These are phyloP conservation scores for Fusarium sp. DNA, from an alignment of 2,329 filamentous ascomycete genomes.

Conservation along the genomic window DNA sequence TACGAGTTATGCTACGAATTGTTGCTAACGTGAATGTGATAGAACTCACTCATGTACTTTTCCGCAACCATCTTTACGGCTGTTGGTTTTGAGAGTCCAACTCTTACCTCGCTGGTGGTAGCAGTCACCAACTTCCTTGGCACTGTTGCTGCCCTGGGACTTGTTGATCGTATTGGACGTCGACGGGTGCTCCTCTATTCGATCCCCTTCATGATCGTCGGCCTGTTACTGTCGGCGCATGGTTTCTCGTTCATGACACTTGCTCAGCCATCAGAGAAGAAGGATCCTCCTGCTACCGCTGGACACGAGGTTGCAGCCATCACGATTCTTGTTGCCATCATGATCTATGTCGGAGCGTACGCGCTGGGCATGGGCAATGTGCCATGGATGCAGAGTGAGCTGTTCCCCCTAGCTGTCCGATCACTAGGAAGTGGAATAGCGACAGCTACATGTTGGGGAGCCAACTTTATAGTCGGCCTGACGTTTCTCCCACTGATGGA, in stretches of 20 bases:
- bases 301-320: conserved; percentile 55
- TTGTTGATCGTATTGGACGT: conserved; percentile 84
- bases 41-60: conserved; percentile 94
- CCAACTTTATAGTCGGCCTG: conserved; percentile 87
- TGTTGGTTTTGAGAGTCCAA: conserved; percentile 82
- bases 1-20: not conserved
- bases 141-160: conserved; percentile 77
- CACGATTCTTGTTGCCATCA: conserved; percentile 79
- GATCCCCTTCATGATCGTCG: conserved; percentile 84
- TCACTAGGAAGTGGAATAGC: conserved; percentile 78
- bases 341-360: conserved; percentile 87
- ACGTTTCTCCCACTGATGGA: conserved; percentile 93
- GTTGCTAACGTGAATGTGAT: conserved; percentile 14
- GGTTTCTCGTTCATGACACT: conserved; percentile 77
- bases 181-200: conserved; percentile 84
- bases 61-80: conserved; percentile 84
- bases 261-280: conserved; percentile 38
- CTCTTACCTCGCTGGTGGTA: conserved; percentile 82
- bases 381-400: conserved; percentile 95
- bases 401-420: conserved; percentile 83
- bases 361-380: conserved; percentile 91
- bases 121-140: conserved; percentile 87
- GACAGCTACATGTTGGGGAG: conserved; percentile 87
- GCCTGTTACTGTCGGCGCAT: conserved; percentile 76
- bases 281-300: conserved; percentile 31